These are phyloP conservation scores for Leishmania mexicana DNA, from an alignment of 208 protist genomes.

Conservation along the genomic window DNA sequence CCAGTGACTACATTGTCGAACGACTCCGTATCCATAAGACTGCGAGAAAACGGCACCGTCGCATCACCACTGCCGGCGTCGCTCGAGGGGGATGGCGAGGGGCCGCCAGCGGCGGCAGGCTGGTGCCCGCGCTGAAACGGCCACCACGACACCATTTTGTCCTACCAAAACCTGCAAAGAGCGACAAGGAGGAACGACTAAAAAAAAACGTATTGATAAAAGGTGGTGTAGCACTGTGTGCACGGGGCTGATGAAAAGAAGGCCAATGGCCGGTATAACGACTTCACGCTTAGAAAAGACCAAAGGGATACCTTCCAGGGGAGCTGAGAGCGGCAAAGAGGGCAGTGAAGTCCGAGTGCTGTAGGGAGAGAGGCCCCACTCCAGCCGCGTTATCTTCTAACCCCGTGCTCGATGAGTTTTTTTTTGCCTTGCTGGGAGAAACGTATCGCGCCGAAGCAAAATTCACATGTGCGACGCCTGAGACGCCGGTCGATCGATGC, in stretches of 20 bases:
- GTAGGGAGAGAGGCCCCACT: neutral
- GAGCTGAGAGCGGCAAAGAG: neutral
- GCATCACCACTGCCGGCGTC: neutral
- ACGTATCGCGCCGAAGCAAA: neutral
- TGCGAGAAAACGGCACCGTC: constrained; percentile 11
- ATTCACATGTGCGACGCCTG: neutral
- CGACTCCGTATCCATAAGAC: constrained; percentile 14
- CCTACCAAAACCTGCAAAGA: neutral
- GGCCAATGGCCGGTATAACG: neutral
- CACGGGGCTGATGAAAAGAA: neutral
- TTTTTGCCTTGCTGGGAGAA: neutral
- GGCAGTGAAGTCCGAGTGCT: neutral
- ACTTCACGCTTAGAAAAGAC: neutral
- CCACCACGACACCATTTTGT: constrained; percentile 30
- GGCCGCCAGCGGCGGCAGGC: neutral
- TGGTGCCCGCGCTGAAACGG: constrained; percentile 16
- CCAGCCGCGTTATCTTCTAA: neutral
- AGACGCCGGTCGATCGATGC: neutral
- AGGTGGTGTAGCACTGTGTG: neutral
- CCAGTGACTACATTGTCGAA: constrained; percentile 17
- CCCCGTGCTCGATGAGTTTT: neutral
- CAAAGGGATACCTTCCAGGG: neutral
- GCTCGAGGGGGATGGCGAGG: constrained; percentile 5
- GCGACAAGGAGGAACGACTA: neutral
- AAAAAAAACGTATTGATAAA: neutral